Percentiles rank a stretch among this genome's conserved stretches.
Evolutionary conservation across 2,329 filamentous ascomycete species (phyloP).

Genomic region (Dothidotthia symphoricarpi): DNA sequence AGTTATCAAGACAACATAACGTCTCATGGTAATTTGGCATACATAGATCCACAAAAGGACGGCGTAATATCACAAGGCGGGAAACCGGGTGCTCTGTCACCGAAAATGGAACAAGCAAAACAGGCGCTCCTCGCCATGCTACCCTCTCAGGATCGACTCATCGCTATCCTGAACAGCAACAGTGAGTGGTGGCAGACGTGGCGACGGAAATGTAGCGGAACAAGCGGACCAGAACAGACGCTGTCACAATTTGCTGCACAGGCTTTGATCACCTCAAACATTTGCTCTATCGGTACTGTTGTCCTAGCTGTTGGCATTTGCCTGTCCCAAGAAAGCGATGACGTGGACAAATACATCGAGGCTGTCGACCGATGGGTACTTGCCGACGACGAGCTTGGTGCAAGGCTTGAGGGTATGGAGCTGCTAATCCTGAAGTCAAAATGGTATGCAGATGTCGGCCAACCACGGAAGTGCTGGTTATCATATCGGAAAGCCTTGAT

Average conservation of each 20-base stretch:
- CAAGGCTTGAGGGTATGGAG: constrained; percentile 55
- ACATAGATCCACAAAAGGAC: too few species aligned
- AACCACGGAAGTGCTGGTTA: constrained; percentile 57
- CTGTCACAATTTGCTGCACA: constrained; percentile 44
- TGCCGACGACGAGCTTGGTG: constrained; percentile 51
- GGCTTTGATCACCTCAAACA: constrained; percentile 46
- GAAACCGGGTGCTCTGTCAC: constrained; percentile 19
- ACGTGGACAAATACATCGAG: constrained; percentile 49
- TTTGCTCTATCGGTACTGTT: constrained; percentile 40
- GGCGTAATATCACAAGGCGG: constrained; percentile 5
- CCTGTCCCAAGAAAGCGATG: constrained; percentile 43
- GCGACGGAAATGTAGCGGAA: constrained; percentile 45
- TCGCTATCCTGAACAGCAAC: constrained; percentile 36
- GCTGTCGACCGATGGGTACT: constrained; percentile 51
- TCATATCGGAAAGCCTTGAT: constrained; percentile 52
- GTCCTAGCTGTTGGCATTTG: constrained; percentile 42
- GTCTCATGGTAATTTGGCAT: too few species aligned
- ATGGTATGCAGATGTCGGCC: constrained; percentile 56
- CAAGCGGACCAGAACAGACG: constrained; percentile 39
- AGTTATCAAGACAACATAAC: constrained; percentile 29
- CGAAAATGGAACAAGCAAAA: constrained; percentile 39
- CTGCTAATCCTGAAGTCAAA: constrained; percentile 53
- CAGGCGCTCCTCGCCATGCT: constrained; percentile 37
- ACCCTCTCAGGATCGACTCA: constrained; percentile 37
- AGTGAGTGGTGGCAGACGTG: constrained; percentile 46